Percentiles rank a stretch among this genome's conserved stretches.
These are phyloP conservation scores for Aureobasidium musti DNA, from an alignment of 2,329 filamentous ascomycete genomes.

Conservation along the genomic window DNA sequence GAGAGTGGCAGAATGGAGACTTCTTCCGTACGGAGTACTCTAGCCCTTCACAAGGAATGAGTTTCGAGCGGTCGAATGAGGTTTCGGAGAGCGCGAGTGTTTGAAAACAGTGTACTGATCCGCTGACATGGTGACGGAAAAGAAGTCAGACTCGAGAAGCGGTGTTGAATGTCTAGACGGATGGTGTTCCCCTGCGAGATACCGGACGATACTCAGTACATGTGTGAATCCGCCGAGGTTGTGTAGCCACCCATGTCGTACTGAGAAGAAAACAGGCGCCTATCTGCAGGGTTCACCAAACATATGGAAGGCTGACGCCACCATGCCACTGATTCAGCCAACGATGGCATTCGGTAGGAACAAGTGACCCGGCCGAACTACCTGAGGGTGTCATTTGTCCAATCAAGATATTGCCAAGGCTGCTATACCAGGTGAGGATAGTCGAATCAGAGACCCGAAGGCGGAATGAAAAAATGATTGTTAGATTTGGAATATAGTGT, in stretches of 20 bases:
- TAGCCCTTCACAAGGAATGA: background rate
- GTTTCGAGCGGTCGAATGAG: background rate
- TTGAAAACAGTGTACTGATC: background rate
- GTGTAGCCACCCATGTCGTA: constrained; percentile 28
- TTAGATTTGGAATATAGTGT: constrained; percentile 12
- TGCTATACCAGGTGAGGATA: background rate
- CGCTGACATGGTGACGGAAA: background rate
- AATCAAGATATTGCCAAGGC: background rate
- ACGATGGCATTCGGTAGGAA: background rate
- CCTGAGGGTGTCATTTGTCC: background rate
- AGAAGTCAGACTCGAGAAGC: constrained; percentile 17
- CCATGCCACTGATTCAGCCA: constrained; percentile 20
- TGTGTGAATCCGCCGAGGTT: constrained; percentile 25
- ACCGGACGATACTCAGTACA: constrained; percentile 12
- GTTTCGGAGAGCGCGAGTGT: background rate
- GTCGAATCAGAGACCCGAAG: background rate
- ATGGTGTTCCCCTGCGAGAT: constrained; percentile 11
- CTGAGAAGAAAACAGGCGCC: constrained; percentile 20
- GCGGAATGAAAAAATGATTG: background rate
- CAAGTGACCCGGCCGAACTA: background rate
- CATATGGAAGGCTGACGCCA: constrained; percentile 21
- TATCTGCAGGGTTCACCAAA: constrained; percentile 25
- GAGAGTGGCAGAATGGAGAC: background rate
- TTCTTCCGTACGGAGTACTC: background rate
- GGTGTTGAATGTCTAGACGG: constrained; percentile 20